Evolutionary conservation across 805 yeast species (phyloP), one percentile per base, ranked within the genome.

Genomic region (Candida qinlingensis): DNA sequence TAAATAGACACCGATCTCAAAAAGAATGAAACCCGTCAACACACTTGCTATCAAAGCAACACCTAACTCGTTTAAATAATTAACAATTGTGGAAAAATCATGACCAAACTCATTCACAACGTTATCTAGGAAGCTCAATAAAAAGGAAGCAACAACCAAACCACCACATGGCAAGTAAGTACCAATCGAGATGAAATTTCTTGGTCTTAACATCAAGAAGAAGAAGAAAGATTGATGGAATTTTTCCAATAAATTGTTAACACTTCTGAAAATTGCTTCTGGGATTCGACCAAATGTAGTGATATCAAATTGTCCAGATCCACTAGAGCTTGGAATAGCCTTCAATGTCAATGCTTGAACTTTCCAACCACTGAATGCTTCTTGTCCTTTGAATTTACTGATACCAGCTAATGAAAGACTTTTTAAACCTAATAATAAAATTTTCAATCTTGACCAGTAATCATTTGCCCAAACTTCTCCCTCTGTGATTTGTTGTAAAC

Each of bases 171-270:
- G 98, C 45, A 94, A 70, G 63, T 92, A 94, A 19, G 95, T 88
- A 4, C 96, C 97, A 54, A 94, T 91, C 5, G 97, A 88, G 13
- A 94, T 96, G 70, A 94, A 94, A 49, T 76, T 66, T 48, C 75
- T 70, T 27, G 97, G 95, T 0, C 88, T 79, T 44, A 94, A 66
- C 68, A 94, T 64, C 55, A 92, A 74, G 68, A 92, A 94, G 62
- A 91, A 94, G 73, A 94, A 94, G 61, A 90, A 94, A 1, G 97
- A 88, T 67, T 94, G 99, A 67, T 94, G 99, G 67, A 92, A 92
- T 64, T 92, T 95, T 65, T 94, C 99, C 37, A 92, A 72, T 56
- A 94, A 73, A 63, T 94, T 94, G 69, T 94, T 94, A 36, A 94
- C 86, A 0, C 96, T 83, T 52, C 99, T 77, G 62, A 91, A 83